Base-by-base conservation (phyloP, 768 basidiomycete species). In the Cystofilobasidium capitatum region DNA sequence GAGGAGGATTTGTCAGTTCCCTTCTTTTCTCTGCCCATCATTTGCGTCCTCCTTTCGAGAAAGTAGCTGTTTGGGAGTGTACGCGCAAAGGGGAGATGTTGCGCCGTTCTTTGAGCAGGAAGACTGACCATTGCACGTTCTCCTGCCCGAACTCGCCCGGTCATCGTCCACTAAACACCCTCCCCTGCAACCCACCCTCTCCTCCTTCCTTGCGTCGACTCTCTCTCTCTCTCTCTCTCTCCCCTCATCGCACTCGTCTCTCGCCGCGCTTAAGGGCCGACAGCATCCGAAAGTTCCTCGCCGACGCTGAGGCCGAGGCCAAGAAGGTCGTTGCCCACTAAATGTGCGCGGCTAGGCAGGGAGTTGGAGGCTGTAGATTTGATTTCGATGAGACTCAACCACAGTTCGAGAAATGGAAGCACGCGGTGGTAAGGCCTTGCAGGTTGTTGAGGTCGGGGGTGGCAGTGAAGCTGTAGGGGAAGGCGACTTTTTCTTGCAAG, bases 261-360 rank as follows among this genome's bases (percentile, higher is more conserved):
- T 2, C 5, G 24, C 12, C 17, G 24, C 44, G 17, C 17, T 49
- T 8, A 49, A 49, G 47, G 47, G 47, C 47, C 22, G 47, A 49
- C 51, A 55, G 51, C 51, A 55, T 55, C 51, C 51, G 51, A 8
- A 55, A 55, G 51, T 55, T 55, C 51, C 4, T 55, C 10, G 51
- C 51, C 51, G 51, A 55, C 29, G 51, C 51, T 20, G 51, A 55
- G 51, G 26, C 29, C 51, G 51, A 55, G 51, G 51, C n/a, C 31
- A 55, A 55, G n/a, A n/a, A n/a, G 51, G 31, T 16, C 9, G 51
- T 31, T 31, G 51, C 51, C 31, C 51, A 55, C 51, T 55, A 55
- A 55, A 51, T n/a, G n/a, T n/a, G n/a, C n/a, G n/a, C n/a, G n/a
- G n/a, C n/a, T n/a, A n/a, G n/a, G n/a, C n/a, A n/a, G n/a, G n/a